These are phyloP conservation scores for Saturnispora kantuleensis DNA, from an alignment of 805 yeast species.

Conservation along the genomic window DNA sequence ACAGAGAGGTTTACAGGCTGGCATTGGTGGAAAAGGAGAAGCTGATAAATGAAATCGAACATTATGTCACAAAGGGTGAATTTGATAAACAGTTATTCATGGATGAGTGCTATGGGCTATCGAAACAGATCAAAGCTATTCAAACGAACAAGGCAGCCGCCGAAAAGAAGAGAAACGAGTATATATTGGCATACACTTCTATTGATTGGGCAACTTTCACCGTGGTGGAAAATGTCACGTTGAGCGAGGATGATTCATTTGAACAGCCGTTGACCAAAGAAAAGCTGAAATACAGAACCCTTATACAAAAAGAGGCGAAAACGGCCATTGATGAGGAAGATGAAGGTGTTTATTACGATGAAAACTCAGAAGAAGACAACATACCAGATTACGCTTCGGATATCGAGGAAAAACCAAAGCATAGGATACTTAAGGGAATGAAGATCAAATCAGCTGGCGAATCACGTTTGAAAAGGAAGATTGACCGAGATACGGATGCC, in stretches of 20 bases:
- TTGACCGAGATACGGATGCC: conserved; percentile 3
- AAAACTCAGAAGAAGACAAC: conserved; percentile 1
- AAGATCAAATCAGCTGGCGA: conserved; percentile 67
- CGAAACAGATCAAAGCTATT: conserved; percentile 37
- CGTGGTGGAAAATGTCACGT: conserved; percentile 58
- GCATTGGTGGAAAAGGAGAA: conserved; percentile 23
- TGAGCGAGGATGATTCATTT: conserved; percentile 53
- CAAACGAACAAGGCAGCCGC: conserved; percentile 25
- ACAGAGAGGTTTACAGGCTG: conserved; percentile 46
- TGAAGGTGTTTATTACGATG: conserved; percentile 4
- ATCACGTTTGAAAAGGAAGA: conserved; percentile 35
- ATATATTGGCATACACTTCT: conserved; percentile 52
- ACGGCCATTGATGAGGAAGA: conserved; percentile 22
- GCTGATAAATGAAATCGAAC: conserved; percentile 4
- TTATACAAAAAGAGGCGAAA: conserved; percentile 39
- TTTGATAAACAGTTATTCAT: conserved; percentile 29
- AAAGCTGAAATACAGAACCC: conserved; percentile 52
- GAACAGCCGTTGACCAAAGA: conserved; percentile 45
- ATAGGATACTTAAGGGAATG: conserved; percentile 35
- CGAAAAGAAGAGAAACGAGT: conserved; percentile 27
- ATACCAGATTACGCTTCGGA: conserved; percentile 2
- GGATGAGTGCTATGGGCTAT: conserved; percentile 42
- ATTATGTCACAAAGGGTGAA: conserved; percentile 14
- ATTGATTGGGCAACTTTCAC: conserved; percentile 85
- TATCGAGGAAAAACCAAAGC: conserved; percentile 2